These are phyloP conservation scores for Neobulgaria alba DNA, from an alignment of 2,329 filamentous ascomycete genomes.

Conservation along the genomic window DNA sequence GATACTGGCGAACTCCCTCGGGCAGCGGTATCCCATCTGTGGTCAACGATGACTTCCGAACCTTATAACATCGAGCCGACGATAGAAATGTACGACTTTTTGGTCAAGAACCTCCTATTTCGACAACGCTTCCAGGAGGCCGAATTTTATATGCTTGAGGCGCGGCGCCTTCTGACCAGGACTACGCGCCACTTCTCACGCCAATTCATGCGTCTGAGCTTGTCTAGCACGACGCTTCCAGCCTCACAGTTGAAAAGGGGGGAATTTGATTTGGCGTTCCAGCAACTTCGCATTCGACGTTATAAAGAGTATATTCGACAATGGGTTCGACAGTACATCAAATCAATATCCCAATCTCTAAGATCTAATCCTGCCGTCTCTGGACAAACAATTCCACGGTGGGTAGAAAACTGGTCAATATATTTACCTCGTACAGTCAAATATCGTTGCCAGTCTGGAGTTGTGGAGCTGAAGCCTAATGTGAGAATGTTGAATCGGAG, in stretches of 20 bases:
- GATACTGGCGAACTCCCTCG: conserved; percentile 13
- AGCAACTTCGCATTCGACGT: neutral
- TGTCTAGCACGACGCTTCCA: neutral
- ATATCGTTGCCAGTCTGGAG: no score
- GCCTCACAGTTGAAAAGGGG: neutral
- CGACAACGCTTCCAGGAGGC: conserved; percentile 11
- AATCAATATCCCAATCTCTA: no score
- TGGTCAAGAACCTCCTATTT: conserved; percentile 16
- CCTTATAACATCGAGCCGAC: conserved; percentile 25
- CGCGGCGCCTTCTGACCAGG: neutral
- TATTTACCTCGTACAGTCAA: no score
- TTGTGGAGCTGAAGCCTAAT: no score
- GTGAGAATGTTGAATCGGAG: no score
- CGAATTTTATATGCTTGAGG: neutral
- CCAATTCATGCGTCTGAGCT: neutral
- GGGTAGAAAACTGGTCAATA: no score
- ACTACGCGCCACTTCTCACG: neutral
- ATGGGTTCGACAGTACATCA: neutral
- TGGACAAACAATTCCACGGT: no score
- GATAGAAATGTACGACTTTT: conserved; percentile 21
- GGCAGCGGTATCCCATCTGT: conserved; percentile 18
- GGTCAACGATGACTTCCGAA: conserved; percentile 22
- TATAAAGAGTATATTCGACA: neutral
- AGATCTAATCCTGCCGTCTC: no score
- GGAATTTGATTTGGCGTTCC: neutral